phyloP scores from a whole-genome alignment of 2,329 filamentous ascomycete species.

The Cytospora schulzeri region DNA sequence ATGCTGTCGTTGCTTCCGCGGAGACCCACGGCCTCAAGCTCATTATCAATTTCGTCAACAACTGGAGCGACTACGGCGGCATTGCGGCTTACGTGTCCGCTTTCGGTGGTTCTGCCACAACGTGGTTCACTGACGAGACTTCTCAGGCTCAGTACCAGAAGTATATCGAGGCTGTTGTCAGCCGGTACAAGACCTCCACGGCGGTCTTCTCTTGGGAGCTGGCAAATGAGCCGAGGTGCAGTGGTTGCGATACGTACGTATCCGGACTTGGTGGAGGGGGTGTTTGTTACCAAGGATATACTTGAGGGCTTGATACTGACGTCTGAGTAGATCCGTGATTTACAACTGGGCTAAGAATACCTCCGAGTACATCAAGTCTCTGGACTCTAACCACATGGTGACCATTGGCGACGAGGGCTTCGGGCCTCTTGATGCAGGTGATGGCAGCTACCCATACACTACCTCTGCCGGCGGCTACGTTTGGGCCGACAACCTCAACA shows the following conservation, averaged over 20 bases:
- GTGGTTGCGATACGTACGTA: slow-evolving; percentile 50
- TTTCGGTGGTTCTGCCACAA: slow-evolving; percentile 55
- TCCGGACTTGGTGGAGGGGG: background rate
- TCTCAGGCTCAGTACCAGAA: slow-evolving; percentile 58
- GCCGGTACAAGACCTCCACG: slow-evolving; percentile 48
- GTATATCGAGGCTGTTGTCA: slow-evolving; percentile 53
- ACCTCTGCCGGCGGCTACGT: slow-evolving; percentile 51
- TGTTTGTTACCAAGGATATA: background rate
- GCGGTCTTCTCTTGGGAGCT: slow-evolving; percentile 59
- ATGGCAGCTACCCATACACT: slow-evolving; percentile 55
- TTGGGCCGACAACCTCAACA: slow-evolving; percentile 53
- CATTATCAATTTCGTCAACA: slow-evolving; percentile 68
- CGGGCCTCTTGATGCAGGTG: slow-evolving; percentile 44
- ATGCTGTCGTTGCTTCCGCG: slow-evolving; percentile 63
- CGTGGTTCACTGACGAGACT: slow-evolving; percentile 58
- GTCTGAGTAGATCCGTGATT: slow-evolving; percentile 44
- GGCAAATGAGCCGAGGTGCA: slow-evolving; percentile 59
- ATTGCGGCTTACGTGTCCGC: slow-evolving; percentile 62
- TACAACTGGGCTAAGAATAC: slow-evolving; percentile 60
- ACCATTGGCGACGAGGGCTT: slow-evolving; percentile 62
- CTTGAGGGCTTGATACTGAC: background rate
- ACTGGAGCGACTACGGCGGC: slow-evolving; percentile 69
- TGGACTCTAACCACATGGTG: slow-evolving; percentile 66
- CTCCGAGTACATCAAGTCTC: slow-evolving; percentile 64
- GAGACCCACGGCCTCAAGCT: slow-evolving; percentile 63